These are phyloP conservation scores for Penicillium taxi DNA, from an alignment of 495 filamentous ascomycete species.

Conservation along the genomic window DNA sequence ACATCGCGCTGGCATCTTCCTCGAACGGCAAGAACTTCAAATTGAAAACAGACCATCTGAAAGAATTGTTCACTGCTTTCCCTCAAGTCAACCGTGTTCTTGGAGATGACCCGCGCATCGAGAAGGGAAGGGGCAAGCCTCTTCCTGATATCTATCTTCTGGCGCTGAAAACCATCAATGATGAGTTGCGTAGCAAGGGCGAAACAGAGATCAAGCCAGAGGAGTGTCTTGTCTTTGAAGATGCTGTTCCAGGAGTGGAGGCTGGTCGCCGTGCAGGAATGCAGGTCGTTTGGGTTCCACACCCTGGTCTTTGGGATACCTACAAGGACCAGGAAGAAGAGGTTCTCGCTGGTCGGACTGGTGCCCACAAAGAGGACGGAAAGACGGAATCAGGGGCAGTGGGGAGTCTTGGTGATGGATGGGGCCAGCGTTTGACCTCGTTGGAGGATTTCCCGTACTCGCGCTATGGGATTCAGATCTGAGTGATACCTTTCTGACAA, in stretches of 20 bases:
- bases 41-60: conserved; percentile 71
- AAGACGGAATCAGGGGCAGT: conserved; percentile 35
- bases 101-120: conserved; percentile 80
- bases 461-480: conserved; percentile 57
- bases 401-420: conserved; percentile 61
- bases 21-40: conserved; percentile 61
- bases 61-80: conserved; percentile 67
- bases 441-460: conserved; percentile 68
- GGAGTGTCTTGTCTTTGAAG: conserved; percentile 96
- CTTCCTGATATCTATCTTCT: conserved; percentile 91
- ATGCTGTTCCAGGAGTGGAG: conserved; percentile 88
- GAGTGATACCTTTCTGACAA: too few species aligned
- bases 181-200: conserved; percentile 47
- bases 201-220: conserved; percentile 65
- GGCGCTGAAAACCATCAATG: conserved; percentile 79
- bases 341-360: conserved; percentile 77
- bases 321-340: conserved; percentile 68
- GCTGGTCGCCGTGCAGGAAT: conserved; percentile 86
- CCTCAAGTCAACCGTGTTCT: conserved; percentile 58
- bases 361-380: conserved; percentile 53
- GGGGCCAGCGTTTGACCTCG: conserved; percentile 53
- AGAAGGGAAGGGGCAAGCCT: conserved; percentile 77
- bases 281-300: conserved; percentile 90
- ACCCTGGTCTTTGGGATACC: conserved; percentile 67
- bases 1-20: conserved; percentile 84